Evolutionary conservation across 2,329 filamentous ascomycete species (phyloP), one percentile per base, ranked within the genome.

Genomic region (Ustulina deusta): DNA sequence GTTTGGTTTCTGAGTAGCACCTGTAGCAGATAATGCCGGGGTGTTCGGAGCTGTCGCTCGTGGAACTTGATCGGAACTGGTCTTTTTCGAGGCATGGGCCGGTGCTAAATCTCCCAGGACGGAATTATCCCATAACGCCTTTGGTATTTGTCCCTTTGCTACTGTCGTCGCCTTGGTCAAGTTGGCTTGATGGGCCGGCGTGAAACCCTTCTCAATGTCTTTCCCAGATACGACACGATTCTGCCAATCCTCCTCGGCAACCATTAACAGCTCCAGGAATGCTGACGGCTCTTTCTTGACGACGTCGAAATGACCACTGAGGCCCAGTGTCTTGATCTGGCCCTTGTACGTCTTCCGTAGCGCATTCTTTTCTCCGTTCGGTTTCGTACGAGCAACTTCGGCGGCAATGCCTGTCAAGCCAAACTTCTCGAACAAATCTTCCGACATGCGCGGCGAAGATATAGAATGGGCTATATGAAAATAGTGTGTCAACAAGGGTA

Each of bases 331-430:
- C 81, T 90, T 90, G 77, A 91, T 88, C 71, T 90, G 87, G 60
- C 88, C 88, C 78, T 91, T 91, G 81, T 90, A 91, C 17, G 88
- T 90, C 77, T 90, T 90, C 29, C 89, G 85, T 56, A 91, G 81
- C 70, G 86, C 87, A 74, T 90, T 90, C 82, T 90, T 90, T 77
- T 89, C 86, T 71, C 89, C 89, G 76, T 89, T 89, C 15, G 88
- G 87, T 75, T 89, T 87, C 61, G 86, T 86, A 68, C 89, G 85
- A 68, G 89, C 89, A 46, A 90, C 87, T 71, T 89, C 86, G 65
- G 85, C 84, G 65, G 89, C 88, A 63, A 91, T 83, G 60, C 78
- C 80, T 55, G 83, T 82, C 71, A 91, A 79, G 74, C 82, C 82
- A 78, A 88, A 91, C 75, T 84, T 81, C 67, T 85, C 83, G 74